Base-by-base conservation (phyloP, 1,284 basidiomycete genomes). In the Ceratobasidium sp. region DNA sequence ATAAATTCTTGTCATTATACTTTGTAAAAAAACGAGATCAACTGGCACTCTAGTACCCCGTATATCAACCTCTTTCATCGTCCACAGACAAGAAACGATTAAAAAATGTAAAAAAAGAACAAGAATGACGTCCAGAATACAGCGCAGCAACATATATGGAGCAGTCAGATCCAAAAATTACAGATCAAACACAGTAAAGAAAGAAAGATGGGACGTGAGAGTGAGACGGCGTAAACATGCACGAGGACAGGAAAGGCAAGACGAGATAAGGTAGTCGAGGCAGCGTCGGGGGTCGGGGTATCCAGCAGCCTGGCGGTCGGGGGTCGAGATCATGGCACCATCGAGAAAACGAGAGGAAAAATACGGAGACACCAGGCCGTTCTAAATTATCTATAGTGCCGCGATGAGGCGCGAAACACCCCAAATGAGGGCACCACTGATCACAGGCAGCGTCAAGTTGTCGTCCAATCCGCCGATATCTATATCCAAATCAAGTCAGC, bases 391-490 rank as follows among this genome's bases (percentile, higher is more conserved):
- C 70, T 74, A 74, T 74, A 78, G 70, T 23, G 79, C 80, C 4
- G 70, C 15, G 57, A 74, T 74, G 62, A 87, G 81, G 84, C 85
- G 86, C 3, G 81, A 81, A 65, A 79, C 50, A 50, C 78, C 90
- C 88, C 93, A 93, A 69, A 97, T 88, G 81, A 94, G 92, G 0
- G 91, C 92, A 0, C 96, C 96, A 23, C 94, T 93, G 62, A 98
- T 90, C 81, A 99, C 93, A 1, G 97, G 97, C 40, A 99, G 86
- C 5, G 95, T 97, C 54, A 99, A 85, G 84, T 99, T 99, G 84
- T 99, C 97, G 83, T 99, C 97, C 48, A 96, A 83, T 0, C 90
- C 91, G 15, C 79, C 46, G 79, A 61, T 66, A 76, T 52, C 70
- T 74, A 40, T 62, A 33, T 50, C 73, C 69, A 79, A 64, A 79